phyloP scores from a whole-genome alignment of 331 rosid genomes.

The Malus hybrid region DNA sequence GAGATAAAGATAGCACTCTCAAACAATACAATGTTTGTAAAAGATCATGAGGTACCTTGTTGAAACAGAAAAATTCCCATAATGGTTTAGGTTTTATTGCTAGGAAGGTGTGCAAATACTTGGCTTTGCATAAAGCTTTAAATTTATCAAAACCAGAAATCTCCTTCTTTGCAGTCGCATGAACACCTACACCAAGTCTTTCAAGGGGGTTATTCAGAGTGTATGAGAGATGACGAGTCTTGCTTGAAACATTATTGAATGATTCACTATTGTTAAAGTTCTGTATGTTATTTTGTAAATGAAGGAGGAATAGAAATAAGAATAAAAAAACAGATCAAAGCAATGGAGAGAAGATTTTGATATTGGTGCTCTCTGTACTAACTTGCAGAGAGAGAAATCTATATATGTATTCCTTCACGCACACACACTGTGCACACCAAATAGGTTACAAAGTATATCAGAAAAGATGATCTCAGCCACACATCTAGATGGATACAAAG shows the following conservation, averaged over 20 bases:
- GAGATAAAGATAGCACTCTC: background rate
- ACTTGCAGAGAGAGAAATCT: too few species aligned
- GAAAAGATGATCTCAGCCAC: too few species aligned
- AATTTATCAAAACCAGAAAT: background rate
- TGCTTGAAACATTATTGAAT: background rate
- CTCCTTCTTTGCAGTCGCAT: background rate
- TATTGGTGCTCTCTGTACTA: too few species aligned
- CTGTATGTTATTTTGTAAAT: too few species aligned
- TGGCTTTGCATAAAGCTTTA: background rate
- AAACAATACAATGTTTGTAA: background rate
- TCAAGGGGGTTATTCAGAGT: background rate
- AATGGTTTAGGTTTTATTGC: background rate
- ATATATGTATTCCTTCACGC: too few species aligned
- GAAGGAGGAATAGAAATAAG: too few species aligned
- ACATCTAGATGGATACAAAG: too few species aligned
- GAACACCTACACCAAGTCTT: background rate
- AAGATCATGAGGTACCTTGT: background rate
- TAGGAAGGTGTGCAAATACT: background rate
- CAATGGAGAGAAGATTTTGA: too few species aligned
- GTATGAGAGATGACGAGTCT: constrained; percentile 5
- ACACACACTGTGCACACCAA: too few species aligned
- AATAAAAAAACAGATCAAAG: too few species aligned
- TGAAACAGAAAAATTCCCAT: fast-evolving
- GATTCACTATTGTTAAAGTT: background rate
- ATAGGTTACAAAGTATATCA: too few species aligned